Base-by-base conservation (phyloP, 2,329 filamentous ascomycete genomes). In the Zymoseptoria passerinii region DNA sequence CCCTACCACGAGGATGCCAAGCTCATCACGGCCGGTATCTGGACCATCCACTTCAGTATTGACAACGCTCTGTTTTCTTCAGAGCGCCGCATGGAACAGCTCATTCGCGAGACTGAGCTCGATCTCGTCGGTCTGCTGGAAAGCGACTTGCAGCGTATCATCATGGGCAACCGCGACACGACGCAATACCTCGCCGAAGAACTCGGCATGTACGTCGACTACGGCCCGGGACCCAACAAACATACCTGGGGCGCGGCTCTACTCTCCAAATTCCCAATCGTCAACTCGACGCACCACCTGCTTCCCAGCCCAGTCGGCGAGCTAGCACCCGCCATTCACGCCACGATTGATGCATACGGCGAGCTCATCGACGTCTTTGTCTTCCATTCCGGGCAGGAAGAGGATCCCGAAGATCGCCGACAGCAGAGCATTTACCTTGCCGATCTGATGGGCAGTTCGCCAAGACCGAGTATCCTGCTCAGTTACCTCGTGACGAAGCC, bases 61-160 rank as follows among this genome's bases (percentile, higher is more conserved):
- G 94, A 99, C 76, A 97, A 99, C 68, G 89, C 96, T 73, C 96
- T 97, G 92, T 97, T 91, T 90, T 92, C 90, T 8, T 96, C 92
- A 0, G 94, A 99, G 74, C 85, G 89, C 67, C 91, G 94, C 63
- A 96, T 77, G 80, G 95, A 13, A 87, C 96, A 74, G 86, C 65
- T 73, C 4, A 67, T 73, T 49, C 68, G 90, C 70, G 94, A 97
- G 69, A 78, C 96, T n/a, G 94, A 99, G 74, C 78, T 99, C n/a
- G 94, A 99, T 70, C 90, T 99, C 4, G 83, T 99, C 52, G 94
- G 94, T n/a, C 82, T 99, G 19, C 81, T 99, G 0, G 94, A 99
- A 74, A 89, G 88, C 0, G 94, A 99, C 72, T 82, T 90, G 40
- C 94, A 99, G 76, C 89, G 92, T 66, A 96, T 99, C 76, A 99